phyloP scores from a whole-genome alignment of 805 yeast species.

The Spencermartinsiella europaea region DNA sequence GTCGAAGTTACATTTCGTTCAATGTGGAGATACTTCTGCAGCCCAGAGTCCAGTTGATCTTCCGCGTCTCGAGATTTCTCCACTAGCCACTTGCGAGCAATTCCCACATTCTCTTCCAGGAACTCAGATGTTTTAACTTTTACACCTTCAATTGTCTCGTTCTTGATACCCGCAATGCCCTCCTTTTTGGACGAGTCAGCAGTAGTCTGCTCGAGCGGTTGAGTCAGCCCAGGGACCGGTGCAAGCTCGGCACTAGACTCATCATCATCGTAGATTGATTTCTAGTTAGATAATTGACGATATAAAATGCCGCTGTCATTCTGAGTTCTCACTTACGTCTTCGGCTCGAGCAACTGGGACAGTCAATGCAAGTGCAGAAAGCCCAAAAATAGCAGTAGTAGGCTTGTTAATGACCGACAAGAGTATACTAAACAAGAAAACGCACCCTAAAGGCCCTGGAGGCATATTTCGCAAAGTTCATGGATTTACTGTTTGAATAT shows the following conservation, averaged over 20 bases:
- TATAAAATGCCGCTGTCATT: neutral
- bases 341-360: slow-evolving; percentile 18
- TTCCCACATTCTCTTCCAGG: slow-evolving; percentile 45
- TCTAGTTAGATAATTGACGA: slow-evolving; percentile 8
- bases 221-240: slow-evolving; percentile 28
- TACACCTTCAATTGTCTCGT: slow-evolving; percentile 47
- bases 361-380: neutral
- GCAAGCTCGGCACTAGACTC: slow-evolving; percentile 18
- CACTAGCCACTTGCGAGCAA: slow-evolving; percentile 42
- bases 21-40: slow-evolving; percentile 46
- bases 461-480: neutral
- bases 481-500: too few relatives aligned
- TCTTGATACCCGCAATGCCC: slow-evolving; percentile 14
- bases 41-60: slow-evolving; percentile 41
- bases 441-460: neutral
- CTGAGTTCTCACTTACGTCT: slow-evolving; percentile 3
- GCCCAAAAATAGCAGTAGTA: slow-evolving; percentile 6
- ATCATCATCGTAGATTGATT: slow-evolving; percentile 29
- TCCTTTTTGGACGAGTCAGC: slow-evolving; percentile 17
- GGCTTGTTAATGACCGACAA: neutral
- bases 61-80: slow-evolving; percentile 34
- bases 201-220: slow-evolving; percentile 13
- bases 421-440: neutral
- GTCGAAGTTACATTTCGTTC: slow-evolving; percentile 65
- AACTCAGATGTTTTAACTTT: slow-evolving; percentile 48